Percentiles rank a stretch among this genome's conserved stretches.
These are phyloP conservation scores for Lecanoromycetidae sp. DNA, from an alignment of 2,329 filamentous ascomycete species.

Conservation along the genomic window DNA sequence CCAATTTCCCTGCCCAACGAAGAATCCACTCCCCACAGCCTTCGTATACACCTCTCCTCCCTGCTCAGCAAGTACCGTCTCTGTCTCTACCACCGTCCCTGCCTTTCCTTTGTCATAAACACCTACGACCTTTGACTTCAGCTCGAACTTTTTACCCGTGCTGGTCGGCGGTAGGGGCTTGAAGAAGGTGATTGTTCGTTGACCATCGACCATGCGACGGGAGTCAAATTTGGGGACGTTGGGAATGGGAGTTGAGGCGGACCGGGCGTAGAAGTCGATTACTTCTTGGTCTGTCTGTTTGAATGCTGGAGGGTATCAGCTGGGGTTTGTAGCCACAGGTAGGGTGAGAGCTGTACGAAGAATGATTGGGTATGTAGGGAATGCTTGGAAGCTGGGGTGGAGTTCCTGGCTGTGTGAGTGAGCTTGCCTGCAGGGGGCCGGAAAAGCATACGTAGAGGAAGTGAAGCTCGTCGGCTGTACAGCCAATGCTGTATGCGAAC, in stretches of 20 bases:
- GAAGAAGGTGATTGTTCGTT: constrained; percentile 65
- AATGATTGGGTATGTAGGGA: constrained; percentile 78
- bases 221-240: constrained; percentile 65
- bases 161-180: constrained; percentile 63
- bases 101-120: constrained; percentile 85
- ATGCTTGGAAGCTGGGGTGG: constrained; percentile 73
- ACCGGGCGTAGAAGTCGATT: constrained; percentile 68
- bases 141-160: constrained; percentile 60
- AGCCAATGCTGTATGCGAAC: constrained; percentile 82
- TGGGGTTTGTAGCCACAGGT: neutral
- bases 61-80: constrained; percentile 63
- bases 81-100: constrained; percentile 68
- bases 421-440: neutral
- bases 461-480: constrained; percentile 75
- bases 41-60: constrained; percentile 59
- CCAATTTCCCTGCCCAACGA: constrained; percentile 71
- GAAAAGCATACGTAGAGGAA: constrained; percentile 63
- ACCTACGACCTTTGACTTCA: constrained; percentile 64
- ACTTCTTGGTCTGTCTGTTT: constrained; percentile 66
- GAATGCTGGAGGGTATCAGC: constrained; percentile 42
- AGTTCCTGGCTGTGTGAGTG: constrained; percentile 48
- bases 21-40: constrained; percentile 61
- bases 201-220: constrained; percentile 66
- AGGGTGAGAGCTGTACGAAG: constrained; percentile 44
- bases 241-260: constrained; percentile 56